Conservation (phyloP, 306 rosid genomes). For the Arachis hypogaea region DNA sequence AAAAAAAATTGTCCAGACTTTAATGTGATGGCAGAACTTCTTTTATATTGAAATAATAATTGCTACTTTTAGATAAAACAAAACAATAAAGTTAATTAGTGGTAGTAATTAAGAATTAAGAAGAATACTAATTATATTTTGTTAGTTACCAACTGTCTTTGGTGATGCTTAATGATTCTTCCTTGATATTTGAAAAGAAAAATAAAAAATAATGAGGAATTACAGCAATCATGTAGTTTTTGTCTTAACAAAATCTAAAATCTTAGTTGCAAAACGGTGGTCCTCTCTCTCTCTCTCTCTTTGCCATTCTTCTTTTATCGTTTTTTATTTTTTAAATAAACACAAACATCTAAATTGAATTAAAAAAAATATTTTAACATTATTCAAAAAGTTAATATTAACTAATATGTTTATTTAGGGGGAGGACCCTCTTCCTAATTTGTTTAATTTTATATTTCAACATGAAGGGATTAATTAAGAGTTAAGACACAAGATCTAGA, state of each 20-base stretch:
- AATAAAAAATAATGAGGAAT: neutral
- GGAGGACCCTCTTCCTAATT: neutral
- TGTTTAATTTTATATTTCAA: neutral
- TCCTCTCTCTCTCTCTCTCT: neutral
- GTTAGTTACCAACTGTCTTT: conserved; percentile 31
- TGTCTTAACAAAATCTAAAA: conserved; percentile 11
- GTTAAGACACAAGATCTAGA: conserved; percentile 33
- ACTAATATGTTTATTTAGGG: too few species aligned
- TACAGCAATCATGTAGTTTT: neutral
- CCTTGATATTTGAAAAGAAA: conserved; percentile 22
- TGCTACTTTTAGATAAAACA: neutral
- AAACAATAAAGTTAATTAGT: neutral
- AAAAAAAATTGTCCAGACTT: neutral
- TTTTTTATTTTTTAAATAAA: too few species aligned
- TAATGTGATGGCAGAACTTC: neutral
- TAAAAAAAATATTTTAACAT: too few species aligned
- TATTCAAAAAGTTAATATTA: too few species aligned
- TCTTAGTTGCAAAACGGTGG: conserved; percentile 32
- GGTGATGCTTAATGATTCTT: conserved; percentile 36
- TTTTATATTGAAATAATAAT: neutral
- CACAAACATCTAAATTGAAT: too few species aligned
- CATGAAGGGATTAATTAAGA: conserved; percentile 23
- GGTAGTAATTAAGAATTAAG: neutral
- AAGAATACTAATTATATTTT: neutral
- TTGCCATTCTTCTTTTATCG: neutral